Base-by-base conservation (phyloP, 345 rosid species). In the Salix udensis region DNA sequence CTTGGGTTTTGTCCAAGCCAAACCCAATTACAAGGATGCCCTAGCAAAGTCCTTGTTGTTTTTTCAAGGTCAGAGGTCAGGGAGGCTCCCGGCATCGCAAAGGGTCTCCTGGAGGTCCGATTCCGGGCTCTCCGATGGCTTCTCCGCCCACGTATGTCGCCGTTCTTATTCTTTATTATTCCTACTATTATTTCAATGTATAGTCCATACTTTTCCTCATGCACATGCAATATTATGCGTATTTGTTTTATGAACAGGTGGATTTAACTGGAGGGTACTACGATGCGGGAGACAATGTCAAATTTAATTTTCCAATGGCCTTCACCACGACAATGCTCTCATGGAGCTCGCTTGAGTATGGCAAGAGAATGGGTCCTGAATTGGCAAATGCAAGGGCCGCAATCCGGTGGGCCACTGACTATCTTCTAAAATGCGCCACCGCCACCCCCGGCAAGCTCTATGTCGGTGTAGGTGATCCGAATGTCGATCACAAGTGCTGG, bases 301-400 rank as follows among this genome's bases (percentile, higher is more conserved):
- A 92, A 84, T 94, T 94, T 83, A 92, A 92, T 72, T 89, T 94
- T 76, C 98, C 98, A 19, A 94, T 94, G 97, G 97, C 98, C 24
- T 94, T 87, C 85, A 86, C 95, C 61, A 88, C 98, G 65, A 94
- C 98, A 19, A 88, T 94, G 95, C 90, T 94, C 7, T 88, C 97
- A 53, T 94, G 98, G 98, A 76, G 97, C 58, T 75, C 94, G 15
- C 87, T 94, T 3, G 98, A 94, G 76, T 94, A 89, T 52, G 97
- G 95, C 18, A 90, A 82, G 77, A 83, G 78, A 74, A 67, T 92
- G 92, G 97, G 98, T 0, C 76, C 92, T 28, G 84, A 94, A 67
- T 81, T 92, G 2, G 71, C 78, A 15, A 82, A 86, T 7, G 88
- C 97, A 2, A 83, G 91, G 82, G 89, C 84, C 2, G 89, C 89